These are phyloP conservation scores for Wallacemonas sp. DNA, from an alignment of 208 protist genomes.

Conservation along the genomic window DNA sequence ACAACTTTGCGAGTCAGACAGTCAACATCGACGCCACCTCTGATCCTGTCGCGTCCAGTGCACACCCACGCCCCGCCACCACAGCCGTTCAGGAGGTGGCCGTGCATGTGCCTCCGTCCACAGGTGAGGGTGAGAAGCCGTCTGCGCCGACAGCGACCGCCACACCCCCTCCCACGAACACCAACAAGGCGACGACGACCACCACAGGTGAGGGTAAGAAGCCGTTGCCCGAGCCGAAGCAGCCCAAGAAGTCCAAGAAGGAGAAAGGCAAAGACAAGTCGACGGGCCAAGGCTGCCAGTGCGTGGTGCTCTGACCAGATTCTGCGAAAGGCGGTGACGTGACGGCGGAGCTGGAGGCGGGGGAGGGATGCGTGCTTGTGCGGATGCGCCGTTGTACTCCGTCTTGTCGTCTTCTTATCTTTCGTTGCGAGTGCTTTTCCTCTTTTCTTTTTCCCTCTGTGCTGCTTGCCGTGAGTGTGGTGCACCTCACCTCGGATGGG, in stretches of 20 bases:
- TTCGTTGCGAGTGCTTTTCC: not conserved
- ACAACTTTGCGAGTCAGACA: conserved; percentile 6
- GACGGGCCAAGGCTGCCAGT: not conserved
- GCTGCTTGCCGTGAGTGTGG: too few relatives aligned
- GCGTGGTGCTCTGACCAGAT: not conserved
- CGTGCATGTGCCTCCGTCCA: not conserved
- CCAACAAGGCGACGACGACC: not conserved
- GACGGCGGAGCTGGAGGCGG: too few relatives aligned
- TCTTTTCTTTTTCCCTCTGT: too few relatives aligned
- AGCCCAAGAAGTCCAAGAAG: not conserved
- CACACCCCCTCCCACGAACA: too few relatives aligned
- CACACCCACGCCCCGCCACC: not conserved
- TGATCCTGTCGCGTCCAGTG: too few relatives aligned
- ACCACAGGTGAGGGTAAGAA: not conserved
- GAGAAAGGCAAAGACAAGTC: conserved; percentile 8
- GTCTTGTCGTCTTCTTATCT: not conserved
- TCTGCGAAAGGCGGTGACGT: too few relatives aligned
- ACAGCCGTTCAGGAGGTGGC: not conserved
- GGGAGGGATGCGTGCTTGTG: too few relatives aligned
- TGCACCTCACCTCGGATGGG: too few relatives aligned
- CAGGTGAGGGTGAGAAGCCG: too few relatives aligned
- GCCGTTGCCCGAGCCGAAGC: not conserved
- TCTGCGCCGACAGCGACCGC: too few relatives aligned
- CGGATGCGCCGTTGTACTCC: too few relatives aligned
- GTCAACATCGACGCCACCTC: conserved; percentile 4